Percentiles rank a stretch among this genome's conserved stretches.
Evolutionary conservation across 106 monocot genomes (phyloP).

Genomic region (Acanthochlamys bracteata): DNA sequence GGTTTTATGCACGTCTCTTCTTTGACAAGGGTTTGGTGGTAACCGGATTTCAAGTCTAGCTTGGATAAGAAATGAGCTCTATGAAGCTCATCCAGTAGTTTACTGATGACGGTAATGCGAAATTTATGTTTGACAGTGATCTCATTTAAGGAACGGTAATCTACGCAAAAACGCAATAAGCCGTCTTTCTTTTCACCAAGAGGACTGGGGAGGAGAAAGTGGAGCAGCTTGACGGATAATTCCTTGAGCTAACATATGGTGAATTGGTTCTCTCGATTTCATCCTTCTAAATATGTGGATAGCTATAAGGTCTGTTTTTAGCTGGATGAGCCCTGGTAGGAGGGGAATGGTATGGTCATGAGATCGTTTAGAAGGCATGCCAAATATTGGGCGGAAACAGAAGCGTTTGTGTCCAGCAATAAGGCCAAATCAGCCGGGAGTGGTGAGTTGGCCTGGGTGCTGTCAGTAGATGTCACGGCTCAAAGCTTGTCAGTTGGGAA

Average conservation of each 20-base stretch:
- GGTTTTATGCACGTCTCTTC: not conserved
- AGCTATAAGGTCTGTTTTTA: not conserved
- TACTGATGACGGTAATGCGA: slow-evolving; percentile 1
- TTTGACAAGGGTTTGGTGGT: slow-evolving; percentile 5
- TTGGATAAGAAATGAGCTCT: slow-evolving; percentile 2
- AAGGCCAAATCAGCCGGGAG: too few relatives aligned
- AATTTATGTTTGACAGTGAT: slow-evolving; percentile 6
- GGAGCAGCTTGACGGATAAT: not conserved
- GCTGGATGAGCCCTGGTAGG: not conserved
- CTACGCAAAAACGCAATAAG: not conserved
- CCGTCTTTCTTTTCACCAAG: not conserved
- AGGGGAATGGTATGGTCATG: not conserved
- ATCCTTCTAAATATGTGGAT: not conserved
- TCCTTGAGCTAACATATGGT: not conserved
- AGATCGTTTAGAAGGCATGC: not conserved
- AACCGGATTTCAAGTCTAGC: slow-evolving; percentile 5
- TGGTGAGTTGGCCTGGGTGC: too few relatives aligned
- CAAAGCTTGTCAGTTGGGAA: too few relatives aligned
- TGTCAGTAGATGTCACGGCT: too few relatives aligned
- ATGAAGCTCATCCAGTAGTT: slow-evolving; percentile 12
- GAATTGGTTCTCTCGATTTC: not conserved
- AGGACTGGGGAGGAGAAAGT: not conserved
- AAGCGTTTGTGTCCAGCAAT: too few relatives aligned
- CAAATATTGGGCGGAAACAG: not conserved
- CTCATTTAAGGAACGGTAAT: not conserved